phyloP scores from a whole-genome alignment of 2,329 filamentous ascomycete species.

The Diaporthe caulivora region DNA sequence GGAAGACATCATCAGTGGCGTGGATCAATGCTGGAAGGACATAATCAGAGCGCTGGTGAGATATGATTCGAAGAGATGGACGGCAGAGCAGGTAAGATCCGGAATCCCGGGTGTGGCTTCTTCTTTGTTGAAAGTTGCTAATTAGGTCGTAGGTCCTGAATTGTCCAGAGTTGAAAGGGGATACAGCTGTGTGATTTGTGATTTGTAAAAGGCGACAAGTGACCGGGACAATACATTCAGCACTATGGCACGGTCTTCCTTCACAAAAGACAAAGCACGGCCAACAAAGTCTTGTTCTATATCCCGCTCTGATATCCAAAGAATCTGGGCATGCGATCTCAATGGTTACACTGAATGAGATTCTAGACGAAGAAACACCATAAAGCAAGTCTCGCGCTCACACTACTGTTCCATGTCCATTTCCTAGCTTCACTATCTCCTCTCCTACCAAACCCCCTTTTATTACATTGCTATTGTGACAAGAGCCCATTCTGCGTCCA shows the following conservation, averaged over 20 bases:
- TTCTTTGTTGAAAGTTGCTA: slow-evolving; percentile 12
- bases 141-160: not conserved
- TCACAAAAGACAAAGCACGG: slow-evolving; percentile 11
- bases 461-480: no score
- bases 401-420: not conserved
- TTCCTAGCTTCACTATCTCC: not conserved
- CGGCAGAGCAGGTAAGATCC: slow-evolving; percentile 68
- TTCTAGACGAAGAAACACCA: not conserved
- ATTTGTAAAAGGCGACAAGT: not conserved
- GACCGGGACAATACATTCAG: not conserved
- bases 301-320: not conserved
- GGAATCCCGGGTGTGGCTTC: no score
- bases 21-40: slow-evolving; percentile 69
- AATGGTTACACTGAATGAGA: not conserved
- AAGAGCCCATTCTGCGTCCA: not conserved
- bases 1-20: slow-evolving; percentile 75
- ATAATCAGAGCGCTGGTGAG: slow-evolving; percentile 76
- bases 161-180: slow-evolving; percentile 15
- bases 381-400: not conserved
- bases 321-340: not conserved
- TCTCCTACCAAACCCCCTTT: not conserved
- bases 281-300: slow-evolving; percentile 10
- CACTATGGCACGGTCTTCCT: not conserved
- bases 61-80: slow-evolving; percentile 79
- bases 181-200: slow-evolving; percentile 21